phyloP scores from a whole-genome alignment of 2,329 filamentous ascomycete genomes.

The Reticulascus tulasneorum region DNA sequence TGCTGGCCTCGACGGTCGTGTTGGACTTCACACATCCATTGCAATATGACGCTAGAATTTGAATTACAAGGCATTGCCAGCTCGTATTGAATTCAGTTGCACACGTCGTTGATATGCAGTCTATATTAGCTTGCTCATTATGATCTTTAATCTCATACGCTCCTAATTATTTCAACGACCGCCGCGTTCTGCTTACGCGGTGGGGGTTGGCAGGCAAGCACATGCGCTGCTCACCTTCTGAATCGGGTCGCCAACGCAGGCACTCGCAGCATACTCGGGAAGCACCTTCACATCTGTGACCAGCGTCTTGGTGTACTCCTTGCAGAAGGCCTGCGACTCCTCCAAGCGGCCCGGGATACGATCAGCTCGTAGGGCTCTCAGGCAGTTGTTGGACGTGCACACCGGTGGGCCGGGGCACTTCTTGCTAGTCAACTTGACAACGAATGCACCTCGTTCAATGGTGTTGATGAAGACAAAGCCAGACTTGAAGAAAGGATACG shows the following conservation, averaged over 20 bases:
- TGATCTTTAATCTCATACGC: no score
- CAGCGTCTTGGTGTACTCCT: constrained; percentile 12
- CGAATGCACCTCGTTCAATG: constrained; percentile 47
- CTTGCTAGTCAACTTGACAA: constrained; percentile 33
- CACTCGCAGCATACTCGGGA: constrained; percentile 16
- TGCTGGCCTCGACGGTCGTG: no score
- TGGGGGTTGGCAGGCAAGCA: constrained; percentile 19
- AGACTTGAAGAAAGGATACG: constrained; percentile 44
- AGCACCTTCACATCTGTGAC: constrained; percentile 15
- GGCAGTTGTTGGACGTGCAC: constrained; percentile 33
- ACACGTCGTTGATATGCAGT: no score
- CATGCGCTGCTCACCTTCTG: constrained; percentile 17
- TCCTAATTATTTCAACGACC: no score
- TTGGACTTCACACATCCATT: no score
- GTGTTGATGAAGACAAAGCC: constrained; percentile 48
- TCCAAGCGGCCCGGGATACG: constrained; percentile 26
- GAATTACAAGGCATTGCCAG: no score
- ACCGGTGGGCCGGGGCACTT: constrained; percentile 13
- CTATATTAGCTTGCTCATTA: no score
- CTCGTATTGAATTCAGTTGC: no score
- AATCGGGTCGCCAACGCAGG: constrained; percentile 16
- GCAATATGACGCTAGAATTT: no score
- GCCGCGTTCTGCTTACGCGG: no score
- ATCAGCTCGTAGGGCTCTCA: constrained; percentile 30
- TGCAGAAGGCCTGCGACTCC: constrained; percentile 28